Evolutionary conservation across 306 rosid species (phyloP), one percentile per base, ranked within the genome.

Genomic region (Castanea mollissima): DNA sequence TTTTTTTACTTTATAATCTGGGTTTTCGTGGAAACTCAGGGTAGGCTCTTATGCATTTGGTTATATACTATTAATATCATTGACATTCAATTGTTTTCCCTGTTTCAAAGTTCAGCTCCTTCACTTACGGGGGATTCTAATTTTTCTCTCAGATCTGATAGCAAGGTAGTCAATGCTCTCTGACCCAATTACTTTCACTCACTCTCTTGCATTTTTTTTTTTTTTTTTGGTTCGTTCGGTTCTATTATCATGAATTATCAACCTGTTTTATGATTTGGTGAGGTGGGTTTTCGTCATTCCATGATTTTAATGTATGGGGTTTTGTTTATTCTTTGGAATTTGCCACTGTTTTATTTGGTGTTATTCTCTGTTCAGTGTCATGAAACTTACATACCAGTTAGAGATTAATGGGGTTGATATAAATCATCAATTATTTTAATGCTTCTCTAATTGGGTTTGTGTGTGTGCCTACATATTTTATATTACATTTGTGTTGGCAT

Each of bases 81-180:
- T 41, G 20, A 34, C 29, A 1, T 73, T 58, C 70, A n/a, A 25
- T 67, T 27, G 5, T 55, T 49, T 56, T n/a, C 6, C 69, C n/a
- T 20, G 65, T 29, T 18, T 71, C 74, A 9, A 51, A 29, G 51
- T 12, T 25, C 60, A 59, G 83, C 71, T 29, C 75, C 71, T 71
- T 21, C 29, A 32, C 69, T 31, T 58, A 68, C 75, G 63, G 56
- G 59, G 46, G 46, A 41, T 41, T 41, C 12, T 41, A 41, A 70
- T 58, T 60, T 60, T 15, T 54, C 59, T 58, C 49, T 49, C 76
- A 81, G 88, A 88, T 89, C 91, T 65, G 49, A 21, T 21, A 18
- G 32, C 29, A 70, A 29, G 82, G 85, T 80, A 41, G 85, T 73
- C 71, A 59, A 41, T 68, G 29, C 23, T 44, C 31, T 72, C 15